Base-by-base conservation (phyloP, 805 yeast genomes). In the Pichia scutulata region DNA sequence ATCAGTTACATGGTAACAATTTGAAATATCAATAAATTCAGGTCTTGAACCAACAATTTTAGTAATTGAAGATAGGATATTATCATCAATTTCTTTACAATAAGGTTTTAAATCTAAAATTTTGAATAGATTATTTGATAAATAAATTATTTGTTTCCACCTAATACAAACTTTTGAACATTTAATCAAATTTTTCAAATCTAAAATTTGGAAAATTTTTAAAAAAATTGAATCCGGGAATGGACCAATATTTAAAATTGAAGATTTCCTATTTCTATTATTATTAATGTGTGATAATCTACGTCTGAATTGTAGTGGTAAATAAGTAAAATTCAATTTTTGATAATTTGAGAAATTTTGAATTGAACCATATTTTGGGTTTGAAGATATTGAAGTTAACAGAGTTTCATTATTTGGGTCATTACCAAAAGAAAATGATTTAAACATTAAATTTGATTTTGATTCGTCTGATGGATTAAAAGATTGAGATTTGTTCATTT, bases 1-100 rank as follows among this genome's bases (percentile, higher is more conserved):
- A 62, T 85, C 90, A 0, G 90, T 83, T 8, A 86, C 71, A 62
- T 86, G 90, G 68, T 81, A 85, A 61, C 93, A 86, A 61, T 81
- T 81, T 22, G 89, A 80, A 18, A 86, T 73, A 58, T 84, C 77
- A 43, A 86, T 78, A 16, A 62, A 52, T 52, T 70, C 69, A 0
- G 89, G 90, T 49, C 89, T 69, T 4, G 85, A 71, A 1, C 89
- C 89, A 16, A 81, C 89, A 64, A 86, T 82, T 56, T 81, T 78
- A 0, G 85, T 79, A 50, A 86, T 82, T 42, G 75, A 70, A 13
- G 74, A 71, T 47, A 85, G 66, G 0, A 80, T 76, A 8, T 70
- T 60, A 63, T 86, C 90, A 57, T 78, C 74, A 21, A 86, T 70
- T 6, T 74, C 65, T 4, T 83, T 79, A 62, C 77, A 81, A 78